Evolutionary conservation across 208 protist genomes (phyloP).

Genomic region (Trypanosoma platydactyli): DNA sequence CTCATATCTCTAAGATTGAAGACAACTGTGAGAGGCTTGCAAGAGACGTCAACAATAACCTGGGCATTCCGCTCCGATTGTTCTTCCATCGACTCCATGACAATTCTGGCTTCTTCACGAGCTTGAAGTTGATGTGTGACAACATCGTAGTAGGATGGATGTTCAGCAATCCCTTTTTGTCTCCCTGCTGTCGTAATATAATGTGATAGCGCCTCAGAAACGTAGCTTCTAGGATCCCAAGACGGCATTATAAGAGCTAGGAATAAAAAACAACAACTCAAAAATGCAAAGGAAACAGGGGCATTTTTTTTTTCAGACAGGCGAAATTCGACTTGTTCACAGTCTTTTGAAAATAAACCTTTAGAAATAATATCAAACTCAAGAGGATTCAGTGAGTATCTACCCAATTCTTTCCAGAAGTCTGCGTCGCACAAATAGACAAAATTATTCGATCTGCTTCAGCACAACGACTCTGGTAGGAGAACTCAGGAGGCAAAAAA

Average conservation of each 20-base stretch:
- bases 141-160: slow-evolving; percentile 33
- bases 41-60: slow-evolving; percentile 14
- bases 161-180: neutral
- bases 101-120: slow-evolving; percentile 24
- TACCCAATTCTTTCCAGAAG: slow-evolving; percentile 15
- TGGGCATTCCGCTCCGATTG: slow-evolving; percentile 15
- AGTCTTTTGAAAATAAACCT: too few relatives aligned
- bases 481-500: slow-evolving; percentile 25
- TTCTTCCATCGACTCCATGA: slow-evolving; percentile 11
- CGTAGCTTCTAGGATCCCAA: slow-evolving; percentile 44
- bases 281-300: slow-evolving; percentile 15
- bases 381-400: slow-evolving; percentile 16
- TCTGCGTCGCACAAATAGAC: slow-evolving; percentile 4
- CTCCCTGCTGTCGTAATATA: slow-evolving; percentile 19
- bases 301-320: too few relatives aligned
- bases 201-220: slow-evolving; percentile 30
- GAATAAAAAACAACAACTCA: slow-evolving; percentile 4
- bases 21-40: slow-evolving; percentile 10
- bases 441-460: slow-evolving; percentile 24
- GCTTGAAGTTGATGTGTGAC: slow-evolving; percentile 26
- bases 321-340: too few relatives aligned
- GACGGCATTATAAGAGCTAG: slow-evolving; percentile 23
- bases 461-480: slow-evolving; percentile 17
- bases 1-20: slow-evolving; percentile 13
- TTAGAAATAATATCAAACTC: slow-evolving; percentile 11